Evolutionary conservation across 163 green algal genomes (phyloP), one percentile per base, ranked within the genome.

Genomic region (Smithsoniella earleae): DNA sequence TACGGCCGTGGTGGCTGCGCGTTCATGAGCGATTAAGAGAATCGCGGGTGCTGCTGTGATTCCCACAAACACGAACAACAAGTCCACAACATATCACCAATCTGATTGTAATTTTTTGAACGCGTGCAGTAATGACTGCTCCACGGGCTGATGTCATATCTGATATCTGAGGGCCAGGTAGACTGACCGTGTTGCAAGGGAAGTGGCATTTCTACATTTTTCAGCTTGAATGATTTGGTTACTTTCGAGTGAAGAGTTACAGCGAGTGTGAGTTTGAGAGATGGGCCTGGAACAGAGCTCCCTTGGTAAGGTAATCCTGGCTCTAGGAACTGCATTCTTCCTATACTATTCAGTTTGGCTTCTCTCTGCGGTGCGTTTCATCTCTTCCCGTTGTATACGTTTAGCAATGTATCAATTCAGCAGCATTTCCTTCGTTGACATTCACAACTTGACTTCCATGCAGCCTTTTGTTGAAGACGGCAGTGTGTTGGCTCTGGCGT

Each of bases 201-300:
- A n/a, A n/a, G n/a, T n/a, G n/a, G n/a, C n/a, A n/a, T n/a, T n/a
- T n/a, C n/a, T n/a, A n/a, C n/a, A n/a, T n/a, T 49, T 49, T 49
- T 10, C 40, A 49, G 10, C 40, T 49, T 49, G 40, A 49, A 49
- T 49, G 40, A 22, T n/a, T n/a, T n/a, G n/a, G n/a, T 49, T 10
- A 49, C 40, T 49, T 49, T 10, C 40, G 10, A 49, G 10, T 13
- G 13, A 10, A 49, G 40, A 22, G 40, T 22, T 49, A 13, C 40
- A 13, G 40, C 13, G 13, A 49, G 10, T 49, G 40, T 22, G 40
- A 10, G 13, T 49, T 49, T 10, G 10, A 49, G 40, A 13, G 40
- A 69, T 69, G 58, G 58, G 58, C 3, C 31, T 69, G 22, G 58
- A 69, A 34, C 58, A 69, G 34, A 69, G 58, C 58, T 45, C 25